A percentile compares a stretch with the other conserved stretches of the same genome.
These are phyloP conservation scores for Aeschynomene evenia DNA, from an alignment of 306 rosid genomes.

Conservation along the genomic window DNA sequence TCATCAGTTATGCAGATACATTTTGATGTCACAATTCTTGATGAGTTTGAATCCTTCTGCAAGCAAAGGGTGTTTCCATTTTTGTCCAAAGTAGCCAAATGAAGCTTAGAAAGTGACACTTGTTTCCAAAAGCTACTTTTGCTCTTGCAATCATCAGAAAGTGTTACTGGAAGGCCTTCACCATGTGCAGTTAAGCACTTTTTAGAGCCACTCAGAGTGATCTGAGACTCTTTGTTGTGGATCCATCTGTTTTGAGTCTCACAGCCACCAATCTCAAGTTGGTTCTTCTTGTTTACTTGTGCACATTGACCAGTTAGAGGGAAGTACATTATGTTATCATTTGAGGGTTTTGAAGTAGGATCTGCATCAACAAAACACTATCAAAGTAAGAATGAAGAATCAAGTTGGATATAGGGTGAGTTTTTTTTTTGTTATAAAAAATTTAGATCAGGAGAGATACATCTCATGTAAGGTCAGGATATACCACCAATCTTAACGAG, in stretches of 20 bases:
- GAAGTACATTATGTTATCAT: conserved; percentile 36
- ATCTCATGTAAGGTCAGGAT: no score
- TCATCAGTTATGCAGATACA: conserved; percentile 50
- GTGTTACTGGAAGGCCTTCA: conserved; percentile 33
- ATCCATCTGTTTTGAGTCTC: conserved; percentile 36
- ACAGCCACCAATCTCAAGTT: conserved; percentile 47
- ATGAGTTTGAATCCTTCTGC: conserved; percentile 36
- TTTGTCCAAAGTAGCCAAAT: conserved; percentile 36
- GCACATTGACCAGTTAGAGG: conserved; percentile 47
- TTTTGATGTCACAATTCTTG: conserved; percentile 33
- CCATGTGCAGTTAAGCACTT: conserved; percentile 36
- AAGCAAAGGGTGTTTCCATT: conserved; percentile 32
- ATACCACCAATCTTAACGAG: no score
- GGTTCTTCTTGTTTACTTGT: conserved; percentile 33
- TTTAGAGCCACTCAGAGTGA: conserved; percentile 5
- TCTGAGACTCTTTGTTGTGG: background rate
- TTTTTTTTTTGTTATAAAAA: no score
- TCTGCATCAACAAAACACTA: conserved; percentile 37
- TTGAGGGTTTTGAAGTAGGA: conserved; percentile 40
- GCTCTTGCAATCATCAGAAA: conserved; percentile 40
- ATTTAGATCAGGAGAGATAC: no score
- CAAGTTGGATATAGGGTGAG: no score
- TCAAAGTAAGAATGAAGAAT: background rate
- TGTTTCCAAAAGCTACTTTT: conserved; percentile 38
- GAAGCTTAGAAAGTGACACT: conserved; percentile 42